phyloP scores from a whole-genome alignment of 2,329 filamentous ascomycete species.

The Calonectria crousiana region DNA sequence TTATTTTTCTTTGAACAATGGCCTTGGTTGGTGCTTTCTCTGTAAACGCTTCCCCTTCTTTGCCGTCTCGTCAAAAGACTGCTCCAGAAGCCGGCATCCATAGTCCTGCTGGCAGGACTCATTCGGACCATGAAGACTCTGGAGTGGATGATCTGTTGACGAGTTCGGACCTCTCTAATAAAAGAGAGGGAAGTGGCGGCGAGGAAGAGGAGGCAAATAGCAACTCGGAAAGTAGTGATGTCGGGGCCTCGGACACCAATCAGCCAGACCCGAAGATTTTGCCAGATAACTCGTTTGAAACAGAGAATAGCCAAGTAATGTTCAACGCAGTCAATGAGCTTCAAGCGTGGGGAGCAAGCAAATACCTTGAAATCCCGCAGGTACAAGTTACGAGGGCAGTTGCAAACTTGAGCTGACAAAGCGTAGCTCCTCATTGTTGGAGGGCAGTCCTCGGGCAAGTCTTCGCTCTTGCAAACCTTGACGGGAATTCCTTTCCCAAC shows the following conservation, averaged over 20 bases:
- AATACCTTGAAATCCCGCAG: conserved; percentile 50
- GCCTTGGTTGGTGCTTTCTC: background rate
- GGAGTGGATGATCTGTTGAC: background rate
- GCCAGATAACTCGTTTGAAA: conserved; percentile 50
- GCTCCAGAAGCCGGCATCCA: background rate
- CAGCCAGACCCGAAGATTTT: conserved; percentile 13
- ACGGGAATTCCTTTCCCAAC: conserved; percentile 54
- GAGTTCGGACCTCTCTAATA: background rate
- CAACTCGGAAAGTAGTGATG: background rate
- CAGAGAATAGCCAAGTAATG: conserved; percentile 47
- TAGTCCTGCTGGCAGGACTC: background rate
- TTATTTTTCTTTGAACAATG: background rate
- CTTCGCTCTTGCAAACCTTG: conserved; percentile 51
- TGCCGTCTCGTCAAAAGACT: background rate
- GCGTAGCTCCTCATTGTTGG: conserved; percentile 52
- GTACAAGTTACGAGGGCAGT: conserved; percentile 35
- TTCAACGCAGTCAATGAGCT: conserved; percentile 54
- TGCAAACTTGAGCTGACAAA: background rate
- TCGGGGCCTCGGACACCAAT: background rate
- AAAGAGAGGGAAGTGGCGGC: too few relatives aligned
- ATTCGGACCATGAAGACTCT: background rate
- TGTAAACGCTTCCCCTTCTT: background rate
- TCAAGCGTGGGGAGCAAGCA: conserved; percentile 46
- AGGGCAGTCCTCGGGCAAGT: conserved; percentile 53
- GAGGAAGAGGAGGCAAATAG: background rate